Base-by-base conservation (phyloP, 139 green algal genomes). In the Cymbomonas tetramitiformis region DNA sequence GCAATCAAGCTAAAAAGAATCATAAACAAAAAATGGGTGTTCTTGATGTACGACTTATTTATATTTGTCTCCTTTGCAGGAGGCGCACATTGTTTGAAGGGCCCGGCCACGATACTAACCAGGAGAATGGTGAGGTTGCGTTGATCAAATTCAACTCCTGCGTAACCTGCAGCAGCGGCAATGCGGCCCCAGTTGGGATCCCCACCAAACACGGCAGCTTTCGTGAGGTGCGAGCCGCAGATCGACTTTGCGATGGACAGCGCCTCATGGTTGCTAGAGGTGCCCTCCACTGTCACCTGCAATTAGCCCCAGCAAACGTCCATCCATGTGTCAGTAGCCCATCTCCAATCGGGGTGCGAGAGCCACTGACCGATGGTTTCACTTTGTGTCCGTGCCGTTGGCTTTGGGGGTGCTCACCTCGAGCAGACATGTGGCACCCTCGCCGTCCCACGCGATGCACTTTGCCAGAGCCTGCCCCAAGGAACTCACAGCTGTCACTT, bases 111-210 rank as follows among this genome's bases (percentile, higher is more conserved):
- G n/a, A n/a, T n/a, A n/a, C n/a, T n/a, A n/a, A n/a, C 91, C 44
- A 98, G 69, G 40, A 55, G 48, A 55, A 98, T 86, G 31, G 69
- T 61, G 43, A 98, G 64, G 12, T 83, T 66, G 1, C 77, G 65
- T 66, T 86, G 77, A 60, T 87, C 73, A 67, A 93, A 97, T 15
- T 78, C 36, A n/a, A 93, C 73, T 9, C 90, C 90, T 9, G 82
- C 70, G 68, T 94, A 94, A 12, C 85, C 91, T 0, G 88, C 91
- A n/a, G 91, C 90, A 15, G 76, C 84, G 15, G 91, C 91, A 38
- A 98, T 89, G 59, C 91, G 80, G 41, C 91, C 91, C 91, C 91
- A 98, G 80, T 98, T 98, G 48, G 91, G 91, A 67, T 98, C 91
- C 44, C 89, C 79, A 5, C 91, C 91, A 59, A 91, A 98, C 25